Percentiles rank a stretch among this genome's conserved stretches.
phyloP scores from a whole-genome alignment of 2,329 filamentous ascomycete species.

The Epichloe typhina region DNA sequence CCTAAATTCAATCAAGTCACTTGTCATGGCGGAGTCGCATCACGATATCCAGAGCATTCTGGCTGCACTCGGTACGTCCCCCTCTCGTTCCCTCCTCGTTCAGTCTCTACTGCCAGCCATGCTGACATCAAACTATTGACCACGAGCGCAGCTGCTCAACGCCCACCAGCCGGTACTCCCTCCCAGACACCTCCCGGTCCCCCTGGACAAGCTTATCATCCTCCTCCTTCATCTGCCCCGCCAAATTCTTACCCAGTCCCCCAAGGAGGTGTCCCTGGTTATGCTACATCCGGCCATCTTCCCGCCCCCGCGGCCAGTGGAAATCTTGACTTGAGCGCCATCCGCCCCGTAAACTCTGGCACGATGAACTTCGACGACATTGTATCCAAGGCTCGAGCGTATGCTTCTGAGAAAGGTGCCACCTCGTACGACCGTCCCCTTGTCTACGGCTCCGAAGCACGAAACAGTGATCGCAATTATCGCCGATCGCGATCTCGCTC shows the following conservation, averaged over 20 bases:
- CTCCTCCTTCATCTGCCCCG: slow-evolving; percentile 24
- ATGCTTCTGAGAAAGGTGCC: slow-evolving; percentile 67
- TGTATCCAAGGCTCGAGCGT: slow-evolving; percentile 71
- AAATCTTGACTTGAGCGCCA: slow-evolving; percentile 65
- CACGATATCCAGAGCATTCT: slow-evolving; percentile 33
- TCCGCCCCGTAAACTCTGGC: slow-evolving; percentile 67
- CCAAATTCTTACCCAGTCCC: slow-evolving; percentile 25
- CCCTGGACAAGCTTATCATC: slow-evolving; percentile 25
- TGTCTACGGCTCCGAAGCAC: slow-evolving; percentile 27
- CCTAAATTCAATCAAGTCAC: not conserved
- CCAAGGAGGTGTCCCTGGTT: slow-evolving; percentile 20
- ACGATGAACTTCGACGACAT: slow-evolving; percentile 75
- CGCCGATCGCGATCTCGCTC: slow-evolving; percentile 61
- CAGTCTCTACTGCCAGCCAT: not conserved
- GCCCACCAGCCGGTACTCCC: slow-evolving; percentile 27
- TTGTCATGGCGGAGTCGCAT: slow-evolving; percentile 24
- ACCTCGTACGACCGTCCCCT: slow-evolving; percentile 46
- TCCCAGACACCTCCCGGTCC: slow-evolving; percentile 27
- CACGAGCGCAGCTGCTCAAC: slow-evolving; percentile 27
- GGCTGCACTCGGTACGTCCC: slow-evolving; percentile 32
- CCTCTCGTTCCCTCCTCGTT: slow-evolving; percentile 9
- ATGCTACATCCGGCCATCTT: slow-evolving; percentile 32
- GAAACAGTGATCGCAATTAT: slow-evolving; percentile 36
- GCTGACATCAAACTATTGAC: not conserved
- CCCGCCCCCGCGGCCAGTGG: slow-evolving; percentile 62